Conservation (phyloP, 2,329 filamentous ascomycete genomes). For the Emergomyces orientalis region DNA sequence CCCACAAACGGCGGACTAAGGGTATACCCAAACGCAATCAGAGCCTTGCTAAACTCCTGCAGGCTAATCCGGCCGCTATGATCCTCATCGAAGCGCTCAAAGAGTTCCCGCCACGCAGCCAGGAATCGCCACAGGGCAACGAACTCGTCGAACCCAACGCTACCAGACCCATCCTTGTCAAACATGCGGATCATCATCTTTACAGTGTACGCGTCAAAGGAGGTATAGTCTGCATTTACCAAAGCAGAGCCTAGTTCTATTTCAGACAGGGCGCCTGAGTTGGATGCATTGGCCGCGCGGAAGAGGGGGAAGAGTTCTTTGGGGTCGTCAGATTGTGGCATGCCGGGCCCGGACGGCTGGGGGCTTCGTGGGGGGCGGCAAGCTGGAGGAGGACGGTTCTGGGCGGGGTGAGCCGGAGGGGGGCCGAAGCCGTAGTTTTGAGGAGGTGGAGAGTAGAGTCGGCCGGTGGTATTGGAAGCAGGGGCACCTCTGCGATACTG, state of each 20-base stretch:
- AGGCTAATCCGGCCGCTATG: slow-evolving; percentile 77
- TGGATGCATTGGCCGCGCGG: slow-evolving; percentile 71
- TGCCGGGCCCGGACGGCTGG: slow-evolving; percentile 36
- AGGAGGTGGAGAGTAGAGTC: slow-evolving; percentile 36
- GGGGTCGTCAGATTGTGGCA: slow-evolving; percentile 42
- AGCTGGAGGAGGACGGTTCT: slow-evolving; percentile 46
- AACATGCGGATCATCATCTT: slow-evolving; percentile 99
- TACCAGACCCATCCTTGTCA: slow-evolving; percentile 78
- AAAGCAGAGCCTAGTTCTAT: slow-evolving; percentile 78
- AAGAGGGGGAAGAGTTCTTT: slow-evolving; percentile 71
- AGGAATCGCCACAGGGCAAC: slow-evolving; percentile 94
- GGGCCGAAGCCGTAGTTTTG: slow-evolving; percentile 44
- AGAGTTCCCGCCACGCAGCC: slow-evolving; percentile 84
- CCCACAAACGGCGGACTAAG: slow-evolving; percentile 75
- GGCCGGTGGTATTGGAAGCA: slow-evolving; percentile 28
- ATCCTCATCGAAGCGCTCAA: slow-evolving; percentile 90
- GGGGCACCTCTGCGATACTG: slow-evolving; percentile 18
- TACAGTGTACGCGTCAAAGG: slow-evolving; percentile 88
- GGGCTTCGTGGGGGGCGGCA: slow-evolving; percentile 60
- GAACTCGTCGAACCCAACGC: slow-evolving; percentile 92
- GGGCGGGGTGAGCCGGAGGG: slow-evolving; percentile 44
- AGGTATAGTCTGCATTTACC: slow-evolving; percentile 91
- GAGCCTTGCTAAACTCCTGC: slow-evolving; percentile 77
- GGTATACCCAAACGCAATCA: slow-evolving; percentile 88
- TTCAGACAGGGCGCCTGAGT: slow-evolving; percentile 74